Percentiles rank a stretch among this genome's conserved stretches.
These are phyloP conservation scores for Talaromyces atroroseus DNA, from an alignment of 2,329 filamentous ascomycete genomes.

Conservation along the genomic window DNA sequence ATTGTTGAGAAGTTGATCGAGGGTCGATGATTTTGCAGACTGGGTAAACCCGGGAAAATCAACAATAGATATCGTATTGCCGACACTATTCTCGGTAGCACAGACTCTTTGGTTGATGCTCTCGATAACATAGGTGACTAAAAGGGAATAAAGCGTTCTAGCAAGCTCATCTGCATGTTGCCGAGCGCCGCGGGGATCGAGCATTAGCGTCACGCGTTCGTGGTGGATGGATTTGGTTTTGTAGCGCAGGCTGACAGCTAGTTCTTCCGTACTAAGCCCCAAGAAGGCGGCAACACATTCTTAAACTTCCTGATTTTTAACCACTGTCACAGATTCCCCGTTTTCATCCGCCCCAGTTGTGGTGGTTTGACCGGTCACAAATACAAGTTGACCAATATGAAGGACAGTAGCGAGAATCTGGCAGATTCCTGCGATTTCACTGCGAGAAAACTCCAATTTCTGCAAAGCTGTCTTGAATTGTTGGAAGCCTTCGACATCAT, in stretches of 20 bases:
- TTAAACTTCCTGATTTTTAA: constrained; percentile 90
- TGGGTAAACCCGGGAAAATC: constrained; percentile 96
- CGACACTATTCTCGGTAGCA: constrained; percentile 77
- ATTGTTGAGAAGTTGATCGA: constrained; percentile 93
- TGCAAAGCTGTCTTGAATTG: constrained; percentile 94
- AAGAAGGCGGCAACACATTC: constrained; percentile 88
- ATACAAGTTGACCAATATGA: constrained; percentile 97
- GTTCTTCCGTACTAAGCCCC: constrained; percentile 70
- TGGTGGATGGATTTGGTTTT: constrained; percentile 95
- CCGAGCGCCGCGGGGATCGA: constrained; percentile 84
- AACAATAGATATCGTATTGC: constrained; percentile 89
- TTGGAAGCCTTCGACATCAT: constrained; percentile 91
- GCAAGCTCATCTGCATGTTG: constrained; percentile 92
- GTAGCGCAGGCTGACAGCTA: constrained; percentile 86
- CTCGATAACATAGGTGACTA: constrained; percentile 92
- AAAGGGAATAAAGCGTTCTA: constrained; percentile 83
- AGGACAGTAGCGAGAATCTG: constrained; percentile 89
- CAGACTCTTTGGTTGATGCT: constrained; percentile 85
- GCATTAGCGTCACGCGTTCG: constrained; percentile 97
- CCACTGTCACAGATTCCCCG: constrained; percentile 74
- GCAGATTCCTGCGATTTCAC: constrained; percentile 94
- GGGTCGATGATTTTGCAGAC: constrained; percentile 71
- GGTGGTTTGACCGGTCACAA: constrained; percentile 74
- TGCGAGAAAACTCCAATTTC: constrained; percentile 87
- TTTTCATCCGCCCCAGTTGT: constrained; percentile 80